Evolutionary conservation across 805 yeast species (phyloP), one percentile per base, ranked within the genome.

Genomic region (Saccharomycopsis fibuligera): DNA sequence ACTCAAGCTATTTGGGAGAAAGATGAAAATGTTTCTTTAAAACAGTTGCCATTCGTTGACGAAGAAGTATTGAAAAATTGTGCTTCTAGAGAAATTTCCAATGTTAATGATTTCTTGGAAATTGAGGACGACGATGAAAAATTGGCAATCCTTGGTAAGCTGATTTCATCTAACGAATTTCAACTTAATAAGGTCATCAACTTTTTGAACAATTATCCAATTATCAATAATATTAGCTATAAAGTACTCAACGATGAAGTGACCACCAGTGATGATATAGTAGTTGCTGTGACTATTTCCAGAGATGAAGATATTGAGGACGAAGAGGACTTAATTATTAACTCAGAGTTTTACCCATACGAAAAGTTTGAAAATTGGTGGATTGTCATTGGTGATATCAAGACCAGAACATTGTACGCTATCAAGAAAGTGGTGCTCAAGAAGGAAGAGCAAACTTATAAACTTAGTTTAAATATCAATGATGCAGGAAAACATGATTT

Each of bases 131-230:
- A 91, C 64, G 83, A 88, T 52, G 69, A 76, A 49, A 68, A 91
- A 47, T 81, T 76, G 45, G 72, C 73, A 12, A 66, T 90, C 1
- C 67, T 91, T 51, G 78, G 76, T 19, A 66, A 82, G 54, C 31
- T 38, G 5, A 47, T 52, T 23, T 9, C 48, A 3, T 64, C 69
- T 9, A 62, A 60, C 12, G 77, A 75, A 2, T 62, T 61, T 2
- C 67, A 78, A 52, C 65, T 90, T 57, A 68, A 72, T 35, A 72
- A 70, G 22, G 89, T 91, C 44, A 97, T 97, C 0, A 78, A 78
- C 16, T 93, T 91, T 69, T 95, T 89, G 47, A 93, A 93, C 64
- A 78, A 75, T 53, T 93, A 85, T 63, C 99, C 99, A 12, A 86
- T 85, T 60, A 70, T 93, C 47, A 52, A 43, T 33, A 97, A 91